Base-by-base conservation (phyloP, 2,329 filamentous ascomycete genomes). In the Penicillium sp. region DNA sequence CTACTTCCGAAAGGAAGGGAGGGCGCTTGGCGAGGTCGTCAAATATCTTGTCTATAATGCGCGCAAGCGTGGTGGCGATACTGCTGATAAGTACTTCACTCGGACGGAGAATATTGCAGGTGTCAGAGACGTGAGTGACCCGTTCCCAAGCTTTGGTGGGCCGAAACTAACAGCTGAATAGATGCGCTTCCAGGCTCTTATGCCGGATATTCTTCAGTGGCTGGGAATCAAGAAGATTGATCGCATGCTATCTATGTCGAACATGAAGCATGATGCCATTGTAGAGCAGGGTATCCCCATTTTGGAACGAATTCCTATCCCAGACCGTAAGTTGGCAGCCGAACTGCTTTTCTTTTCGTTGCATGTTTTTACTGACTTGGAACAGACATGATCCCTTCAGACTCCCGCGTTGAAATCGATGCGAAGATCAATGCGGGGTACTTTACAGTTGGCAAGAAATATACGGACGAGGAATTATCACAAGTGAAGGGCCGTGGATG, bases 191-290 rank as follows among this genome's bases (percentile, higher is more conserved):
- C 92, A 97, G 77, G 92, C 92, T 28, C 79, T 97, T 50, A 97
- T 97, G 92, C 92, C 92, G 36, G 91, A 95, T 70, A 95, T 96
- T 61, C 80, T 97, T 50, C 92, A 97, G 75, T 97, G 92, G 92
- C 82, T 97, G 28, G 92, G 92, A 57, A 96, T 97, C 69, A 94
- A 88, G 69, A 97, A 97, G 80, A 96, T 97, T 68, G 92, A 97
- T 71, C 82, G 91, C 55, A 97, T 97, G 92, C 78, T 96, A 64
- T 95, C 90, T 76, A 97, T 97, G 92, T 95, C 89, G 75, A 95
- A 96, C 56, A 78, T 78, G 76, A 78, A 78, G 58, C 68, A 78
- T 50, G 76, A 78, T 51, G 76, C 76, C 14, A 78, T 78, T 53
- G 76, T 78, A 4, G 68, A 76, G 16, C 72, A 75, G 40, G 76